Base-by-base conservation (phyloP, 1,284 basidiomycete genomes). In the Moesziomyces aphidis region DNA sequence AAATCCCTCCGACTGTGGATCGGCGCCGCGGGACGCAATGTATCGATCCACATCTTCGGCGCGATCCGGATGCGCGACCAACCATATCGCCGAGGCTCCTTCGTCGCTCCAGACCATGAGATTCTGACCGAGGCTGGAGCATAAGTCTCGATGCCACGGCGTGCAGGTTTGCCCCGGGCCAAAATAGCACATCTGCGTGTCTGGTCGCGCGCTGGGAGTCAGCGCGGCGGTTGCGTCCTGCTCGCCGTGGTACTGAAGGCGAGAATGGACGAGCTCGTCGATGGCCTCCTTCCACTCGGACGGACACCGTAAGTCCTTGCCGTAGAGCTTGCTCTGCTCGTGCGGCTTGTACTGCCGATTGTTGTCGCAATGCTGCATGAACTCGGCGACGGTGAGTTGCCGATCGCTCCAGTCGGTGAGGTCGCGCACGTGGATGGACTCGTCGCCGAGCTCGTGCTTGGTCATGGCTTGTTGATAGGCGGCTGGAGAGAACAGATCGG, bases 101-200 rank as follows among this genome's bases (percentile, higher is more conserved):
- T 57, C 47, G 28, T 75, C 68, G 24, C 47, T 39, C 54, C 59
- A 67, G 7, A 68, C 61, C 68, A 75, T 75, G 31, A 75, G 46
- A 17, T 62, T 60, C 44, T 75, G 73, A 22, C 61, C 68, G 17
- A 72, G 54, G 43, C 61, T 68, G 19, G 73, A 71, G 56, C 73
- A 72, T 19, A 61, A 19, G 24, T 61, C 54, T 28, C 68, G 68
- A 15, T 54, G 57, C 34, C 57, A 34, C 17, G 68, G 64, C 11
- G 61, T 58, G 26, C 60, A 64, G 15, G 64, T 68, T 1, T 43
- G 45, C 11, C 61, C 64, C 1, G 64, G 50, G 9, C 68, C 73
- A 34, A 53, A 62, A 36, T 47, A 50, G 50, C 64, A 68, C 34
- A 44, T 58, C 23, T 46, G 31, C 15, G 68, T 50, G 4, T 34